phyloP scores from a whole-genome alignment of 495 filamentous ascomycete genomes.

The Xylaria bambusicola region DNA sequence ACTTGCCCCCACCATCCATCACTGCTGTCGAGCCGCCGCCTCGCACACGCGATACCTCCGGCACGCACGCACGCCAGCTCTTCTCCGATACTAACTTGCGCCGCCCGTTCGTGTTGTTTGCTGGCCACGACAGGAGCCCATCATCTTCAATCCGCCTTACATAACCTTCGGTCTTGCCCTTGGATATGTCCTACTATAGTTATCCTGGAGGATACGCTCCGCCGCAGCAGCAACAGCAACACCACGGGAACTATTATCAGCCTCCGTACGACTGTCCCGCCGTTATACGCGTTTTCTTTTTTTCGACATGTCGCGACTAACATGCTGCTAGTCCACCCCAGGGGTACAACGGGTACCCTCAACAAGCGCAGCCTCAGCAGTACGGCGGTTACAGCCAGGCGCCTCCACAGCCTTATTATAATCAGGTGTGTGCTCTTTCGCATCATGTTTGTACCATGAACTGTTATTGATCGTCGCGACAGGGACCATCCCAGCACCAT shows the following conservation, averaged over 20 bases:
- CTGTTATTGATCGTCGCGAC: conserved; percentile 11
- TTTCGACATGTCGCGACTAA: conserved; percentile 9
- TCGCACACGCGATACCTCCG: not conserved
- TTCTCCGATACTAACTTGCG: not conserved
- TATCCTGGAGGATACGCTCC: conserved; percentile 46
- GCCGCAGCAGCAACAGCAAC: conserved; percentile 43
- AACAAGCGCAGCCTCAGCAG: conserved; percentile 28
- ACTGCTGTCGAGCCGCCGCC: not conserved
- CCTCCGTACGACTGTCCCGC: conserved; percentile 32
- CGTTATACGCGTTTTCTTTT: conserved; percentile 3
- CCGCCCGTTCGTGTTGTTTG: not conserved
- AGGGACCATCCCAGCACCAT: conserved; percentile 48
- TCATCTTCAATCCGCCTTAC: not conserved
- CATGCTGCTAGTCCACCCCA: conserved; percentile 30
- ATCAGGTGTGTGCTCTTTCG: conserved; percentile 28
- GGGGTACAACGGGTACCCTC: conserved; percentile 41
- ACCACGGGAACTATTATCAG: conserved; percentile 42
- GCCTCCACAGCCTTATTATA: conserved; percentile 40
- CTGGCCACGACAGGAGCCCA: not conserved
- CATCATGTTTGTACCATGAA: conserved; percentile 8
- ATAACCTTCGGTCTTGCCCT: not conserved
- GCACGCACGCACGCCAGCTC: not conserved
- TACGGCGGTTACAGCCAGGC: conserved; percentile 53
- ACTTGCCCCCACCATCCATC: not conserved
- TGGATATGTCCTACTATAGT: conserved; percentile 42